These are phyloP conservation scores for Pseudogymnoascus sp. DNA, from an alignment of 2,329 filamentous ascomycete species.

Conservation along the genomic window DNA sequence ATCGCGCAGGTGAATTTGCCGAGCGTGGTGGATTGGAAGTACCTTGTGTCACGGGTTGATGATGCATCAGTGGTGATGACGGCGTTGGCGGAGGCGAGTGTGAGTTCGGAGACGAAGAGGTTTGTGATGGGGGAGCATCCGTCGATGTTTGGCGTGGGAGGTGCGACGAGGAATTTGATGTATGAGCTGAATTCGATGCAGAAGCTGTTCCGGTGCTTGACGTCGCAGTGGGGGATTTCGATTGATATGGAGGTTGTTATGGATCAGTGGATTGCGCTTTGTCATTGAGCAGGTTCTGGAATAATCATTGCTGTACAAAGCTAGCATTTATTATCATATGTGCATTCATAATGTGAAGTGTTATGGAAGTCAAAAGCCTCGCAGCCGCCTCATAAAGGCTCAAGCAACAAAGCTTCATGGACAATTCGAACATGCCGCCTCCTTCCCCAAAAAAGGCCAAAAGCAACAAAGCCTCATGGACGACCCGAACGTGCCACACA, in stretches of 20 bases:
- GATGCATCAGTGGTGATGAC: slow-evolving; percentile 21
- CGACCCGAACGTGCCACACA: not conserved
- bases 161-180: slow-evolving; percentile 33
- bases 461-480: not conserved
- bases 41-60: slow-evolving; percentile 28
- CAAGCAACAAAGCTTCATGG: not conserved
- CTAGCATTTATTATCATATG: not conserved
- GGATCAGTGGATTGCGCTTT: slow-evolving; percentile 37
- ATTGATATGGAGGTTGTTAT: slow-evolving; percentile 39
- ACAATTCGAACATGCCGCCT: not conserved
- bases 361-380: not conserved
- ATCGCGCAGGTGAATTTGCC: slow-evolving; percentile 33
- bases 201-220: slow-evolving; percentile 38
- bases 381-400: not conserved
- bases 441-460: not conserved
- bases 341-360: not conserved
- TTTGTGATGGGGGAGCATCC: slow-evolving; percentile 31
- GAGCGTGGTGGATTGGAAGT: slow-evolving; percentile 35
- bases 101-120: slow-evolving; percentile 31
- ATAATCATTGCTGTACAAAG: not conserved
- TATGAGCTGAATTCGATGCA: slow-evolving; percentile 42
- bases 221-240: slow-evolving; percentile 39
- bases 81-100: slow-evolving; percentile 18
- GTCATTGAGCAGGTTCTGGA: slow-evolving; percentile 26
- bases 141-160: slow-evolving; percentile 20